Conservation (phyloP, 2,329 filamentous ascomycete genomes). For the Fusarium avenaceum region DNA sequence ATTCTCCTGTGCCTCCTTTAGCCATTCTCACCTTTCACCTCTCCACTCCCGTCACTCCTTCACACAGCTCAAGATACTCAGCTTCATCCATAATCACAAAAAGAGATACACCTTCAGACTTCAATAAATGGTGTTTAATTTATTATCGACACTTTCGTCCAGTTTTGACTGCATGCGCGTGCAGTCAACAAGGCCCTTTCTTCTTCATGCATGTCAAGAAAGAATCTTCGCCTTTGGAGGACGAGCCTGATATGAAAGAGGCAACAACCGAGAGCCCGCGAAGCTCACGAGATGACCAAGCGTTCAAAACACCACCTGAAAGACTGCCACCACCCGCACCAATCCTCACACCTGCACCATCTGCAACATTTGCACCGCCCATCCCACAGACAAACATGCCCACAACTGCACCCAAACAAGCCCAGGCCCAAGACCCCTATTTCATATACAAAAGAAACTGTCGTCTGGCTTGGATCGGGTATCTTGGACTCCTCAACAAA, state of each 20-base stretch:
- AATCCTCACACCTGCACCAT: background rate
- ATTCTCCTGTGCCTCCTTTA: background rate
- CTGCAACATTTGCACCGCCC: background rate
- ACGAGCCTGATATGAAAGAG: background rate
- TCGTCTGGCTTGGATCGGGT: conserved; percentile 9
- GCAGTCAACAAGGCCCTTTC: too few relatives aligned
- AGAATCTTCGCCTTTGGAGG: too few relatives aligned
- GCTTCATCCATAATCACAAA: background rate
- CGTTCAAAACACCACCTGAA: background rate
- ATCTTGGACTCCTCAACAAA: conserved; percentile 5
- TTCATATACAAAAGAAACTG: conserved; percentile 12
- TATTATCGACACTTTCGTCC: too few relatives aligned
- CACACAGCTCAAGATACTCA: accelerated
- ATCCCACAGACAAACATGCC: background rate
- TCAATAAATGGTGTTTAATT: too few relatives aligned
- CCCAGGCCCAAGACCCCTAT: background rate
- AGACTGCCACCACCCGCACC: background rate
- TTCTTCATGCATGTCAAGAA: too few relatives aligned
- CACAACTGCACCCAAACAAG: too few relatives aligned
- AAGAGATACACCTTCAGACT: too few relatives aligned
- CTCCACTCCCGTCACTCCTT: background rate
- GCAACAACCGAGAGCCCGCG: background rate
- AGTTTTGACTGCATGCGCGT: too few relatives aligned
- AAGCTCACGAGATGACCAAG: background rate
- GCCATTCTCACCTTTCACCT: background rate